Evolutionary conservation across 805 yeast species (phyloP), one percentile per base, ranked within the genome.

Genomic region (Clavispora vitiphila): DNA sequence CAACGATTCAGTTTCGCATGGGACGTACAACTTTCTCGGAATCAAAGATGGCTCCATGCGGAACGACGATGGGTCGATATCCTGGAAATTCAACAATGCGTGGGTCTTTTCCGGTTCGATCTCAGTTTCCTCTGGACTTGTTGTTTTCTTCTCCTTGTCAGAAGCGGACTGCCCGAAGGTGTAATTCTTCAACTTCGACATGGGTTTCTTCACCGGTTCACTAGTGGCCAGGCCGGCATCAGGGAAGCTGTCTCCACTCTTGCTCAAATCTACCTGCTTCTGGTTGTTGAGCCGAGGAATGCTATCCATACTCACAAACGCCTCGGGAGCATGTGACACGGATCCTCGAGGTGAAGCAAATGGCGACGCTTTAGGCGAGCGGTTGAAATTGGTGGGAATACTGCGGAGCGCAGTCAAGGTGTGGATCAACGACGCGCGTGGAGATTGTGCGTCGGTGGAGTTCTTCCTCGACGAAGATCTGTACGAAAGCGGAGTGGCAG

Each of bases 21-120:
- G 93, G 48, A 86, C 57, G 49, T 81, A 84, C 21, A 86, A 56
- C 14, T 79, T 71, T 46, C 95, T 69, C 12, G 95, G 93, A 27
- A 82, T 71, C 42, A 78, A 66, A 26, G 82, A 60, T 5, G 86
- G 81, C 50, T 82, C 88, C 61, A 82, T 62, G 31, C 48, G 50
- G 46, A 61, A 67, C 37, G 56, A 53, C 0, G 58, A 60, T 41
- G 53, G 53, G 38, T 64, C 63, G 6, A 57, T 48, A 38, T 57
- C 54, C 18, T 67, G 68, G 48, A 69, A 64, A 42, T 64, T 58
- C 23, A 67, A 50, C 34, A 64, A 51, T 3, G 55, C 57, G 37
- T 55, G 55, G 30, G 11, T 46, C 11, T 7, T 8, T 9, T 10
- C 14, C 6, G 23, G 22, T 7, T 12, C 32, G 3, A 15, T 12